Evolutionary conservation across 1,284 basidiomycete species (phyloP).

Genomic region (Sphaerobolus stellatus): DNA sequence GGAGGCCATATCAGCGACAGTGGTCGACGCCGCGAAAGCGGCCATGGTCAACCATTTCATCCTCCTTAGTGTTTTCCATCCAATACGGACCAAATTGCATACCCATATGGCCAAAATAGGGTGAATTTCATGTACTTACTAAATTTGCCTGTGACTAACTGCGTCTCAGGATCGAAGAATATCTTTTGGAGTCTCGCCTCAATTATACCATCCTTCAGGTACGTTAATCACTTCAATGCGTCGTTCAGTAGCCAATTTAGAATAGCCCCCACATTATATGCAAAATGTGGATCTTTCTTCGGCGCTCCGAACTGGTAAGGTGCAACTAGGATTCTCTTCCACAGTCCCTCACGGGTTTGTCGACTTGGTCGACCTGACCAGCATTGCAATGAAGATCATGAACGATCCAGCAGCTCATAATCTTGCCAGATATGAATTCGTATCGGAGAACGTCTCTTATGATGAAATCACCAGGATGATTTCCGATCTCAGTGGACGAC

Average conservation of each 20-base stretch:
- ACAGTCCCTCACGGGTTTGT: conserved; percentile 32
- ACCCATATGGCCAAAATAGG: conserved; percentile 33
- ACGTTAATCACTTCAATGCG: too few relatives aligned
- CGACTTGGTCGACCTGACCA: conserved; percentile 31
- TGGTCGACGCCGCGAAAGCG: conserved; percentile 36
- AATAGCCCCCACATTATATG: conserved; percentile 34
- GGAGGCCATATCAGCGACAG: too few relatives aligned
- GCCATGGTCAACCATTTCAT: conserved; percentile 42
- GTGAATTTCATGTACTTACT: conserved; percentile 22
- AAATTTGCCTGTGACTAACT: background rate
- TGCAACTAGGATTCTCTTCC: conserved; percentile 23
- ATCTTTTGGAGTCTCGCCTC: conserved; percentile 34
- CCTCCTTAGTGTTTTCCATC: conserved; percentile 35
- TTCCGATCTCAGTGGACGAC: conserved; percentile 16
- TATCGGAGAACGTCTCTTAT: conserved; percentile 29
- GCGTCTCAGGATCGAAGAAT: conserved; percentile 32
- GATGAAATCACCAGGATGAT: conserved; percentile 28
- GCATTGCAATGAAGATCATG: conserved; percentile 26
- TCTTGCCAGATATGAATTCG: conserved; percentile 33
- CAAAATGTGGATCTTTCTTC: conserved; percentile 29
- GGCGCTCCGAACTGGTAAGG: conserved; percentile 15
- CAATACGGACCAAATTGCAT: conserved; percentile 31
- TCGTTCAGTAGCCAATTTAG: background rate
- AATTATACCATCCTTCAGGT: conserved; percentile 36
- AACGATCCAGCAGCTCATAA: conserved; percentile 28